Conservation (phyloP, 106 monocot genomes). For the Cymbidium sinense region DNA sequence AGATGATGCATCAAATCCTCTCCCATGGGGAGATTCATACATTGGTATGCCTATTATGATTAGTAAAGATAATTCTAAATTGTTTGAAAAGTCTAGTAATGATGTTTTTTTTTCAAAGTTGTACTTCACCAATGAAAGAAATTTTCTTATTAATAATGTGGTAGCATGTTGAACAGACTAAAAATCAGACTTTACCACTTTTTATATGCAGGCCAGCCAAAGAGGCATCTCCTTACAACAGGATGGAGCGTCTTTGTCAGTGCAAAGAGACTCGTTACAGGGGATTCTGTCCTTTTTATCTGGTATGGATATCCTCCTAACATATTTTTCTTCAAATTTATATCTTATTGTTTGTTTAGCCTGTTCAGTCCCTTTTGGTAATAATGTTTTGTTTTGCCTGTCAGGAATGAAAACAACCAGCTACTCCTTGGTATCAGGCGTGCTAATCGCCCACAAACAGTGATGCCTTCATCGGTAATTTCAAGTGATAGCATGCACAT, state of each 20-base stretch:
- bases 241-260: constrained; percentile 98
- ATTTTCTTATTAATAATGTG: not conserved
- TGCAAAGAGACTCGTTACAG: constrained; percentile 86
- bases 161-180: not conserved
- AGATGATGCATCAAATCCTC: not conserved
- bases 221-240: constrained; percentile 90
- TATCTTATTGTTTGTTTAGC: not conserved
- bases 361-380: not conserved
- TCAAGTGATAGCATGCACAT: constrained; percentile 99
- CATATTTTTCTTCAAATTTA: not conserved
- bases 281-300: constrained; percentile 95
- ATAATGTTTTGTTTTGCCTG: not conserved
- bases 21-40: not conserved
- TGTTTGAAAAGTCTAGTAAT: not conserved
- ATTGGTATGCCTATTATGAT: not conserved
- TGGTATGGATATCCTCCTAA: constrained; percentile 29
- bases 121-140: not conserved
- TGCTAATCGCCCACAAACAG: constrained; percentile 85
- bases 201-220: constrained; percentile 73
- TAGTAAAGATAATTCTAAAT: not conserved
- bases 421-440: constrained; percentile 78
- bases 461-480: constrained; percentile 85
- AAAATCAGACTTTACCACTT: not conserved
- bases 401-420: constrained; percentile 88
- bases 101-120: not conserved